Evolutionary conservation across 2,329 filamentous ascomycete genomes (phyloP).

Genomic region (Parasarocladium wereldwijsianum): DNA sequence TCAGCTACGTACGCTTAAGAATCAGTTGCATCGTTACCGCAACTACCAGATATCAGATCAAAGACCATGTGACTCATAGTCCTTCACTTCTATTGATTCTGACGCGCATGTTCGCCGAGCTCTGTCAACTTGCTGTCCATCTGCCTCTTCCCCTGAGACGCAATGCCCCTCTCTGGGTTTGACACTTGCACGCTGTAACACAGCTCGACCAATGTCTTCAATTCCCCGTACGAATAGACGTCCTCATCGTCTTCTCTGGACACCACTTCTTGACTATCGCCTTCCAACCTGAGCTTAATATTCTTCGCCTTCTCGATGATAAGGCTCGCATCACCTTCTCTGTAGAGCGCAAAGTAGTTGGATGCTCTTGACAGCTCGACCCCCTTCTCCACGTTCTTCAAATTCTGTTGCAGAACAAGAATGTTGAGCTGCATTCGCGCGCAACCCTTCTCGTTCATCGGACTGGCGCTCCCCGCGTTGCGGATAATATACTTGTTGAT

Average conservation of each 20-base stretch:
- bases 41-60: too few species aligned
- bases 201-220: slow-evolving; percentile 50
- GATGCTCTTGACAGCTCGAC: slow-evolving; percentile 49
- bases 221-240: slow-evolving; percentile 48
- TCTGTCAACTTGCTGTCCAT: slow-evolving; percentile 57
- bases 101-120: slow-evolving; percentile 61
- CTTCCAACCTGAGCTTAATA: slow-evolving; percentile 14
- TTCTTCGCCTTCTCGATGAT: slow-evolving; percentile 49
- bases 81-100: too few species aligned
- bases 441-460: slow-evolving; percentile 74
- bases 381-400: slow-evolving; percentile 76
- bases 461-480: slow-evolving; percentile 54
- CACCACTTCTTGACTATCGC: slow-evolving; percentile 8
- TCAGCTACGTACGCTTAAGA: too few species aligned
- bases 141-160: slow-evolving; percentile 49
- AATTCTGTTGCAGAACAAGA: slow-evolving; percentile 85
- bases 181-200: slow-evolving; percentile 53
- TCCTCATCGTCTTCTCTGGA: slow-evolving; percentile 21
- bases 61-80: slow-evolving; percentile 1
- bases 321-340: slow-evolving; percentile 46
- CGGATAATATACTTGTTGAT: slow-evolving; percentile 68
- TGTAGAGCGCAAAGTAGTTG: slow-evolving; percentile 56
- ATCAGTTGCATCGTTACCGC: too few species aligned
- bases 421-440: slow-evolving; percentile 89
- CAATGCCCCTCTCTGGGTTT: slow-evolving; percentile 53